Evolutionary conservation across 2,329 filamentous ascomycete genomes (phyloP).

Genomic region (Colletotrichum higginsianum): DNA sequence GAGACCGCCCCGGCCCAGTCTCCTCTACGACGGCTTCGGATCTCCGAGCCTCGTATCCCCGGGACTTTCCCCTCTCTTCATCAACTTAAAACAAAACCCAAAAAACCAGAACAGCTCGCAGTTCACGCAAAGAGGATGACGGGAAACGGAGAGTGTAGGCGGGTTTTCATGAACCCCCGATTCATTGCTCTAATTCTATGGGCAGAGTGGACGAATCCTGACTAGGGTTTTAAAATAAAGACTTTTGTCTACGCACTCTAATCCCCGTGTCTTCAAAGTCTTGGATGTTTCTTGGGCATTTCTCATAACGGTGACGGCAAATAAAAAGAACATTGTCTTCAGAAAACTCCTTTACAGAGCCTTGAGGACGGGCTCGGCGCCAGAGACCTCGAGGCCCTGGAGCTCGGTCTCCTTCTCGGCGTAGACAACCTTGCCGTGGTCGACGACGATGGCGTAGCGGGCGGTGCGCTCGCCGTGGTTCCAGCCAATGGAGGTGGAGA

Average conservation of each 20-base stretch:
- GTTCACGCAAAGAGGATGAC: no score
- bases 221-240: background rate
- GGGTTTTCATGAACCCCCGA: background rate
- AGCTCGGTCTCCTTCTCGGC: conserved; percentile 78
- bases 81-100: background rate
- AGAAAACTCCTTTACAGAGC: conserved; percentile 55
- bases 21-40: background rate
- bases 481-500: conserved; percentile 87
- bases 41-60: background rate
- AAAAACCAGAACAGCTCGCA: background rate
- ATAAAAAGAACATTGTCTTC: background rate
- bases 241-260: conserved; percentile 31
- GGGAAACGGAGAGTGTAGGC: background rate
- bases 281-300: background rate
- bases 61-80: no score
- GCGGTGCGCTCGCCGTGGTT: conserved; percentile 80
- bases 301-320: conserved; percentile 10
- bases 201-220: background rate
- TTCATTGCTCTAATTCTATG: conserved; percentile 33
- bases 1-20: no score
- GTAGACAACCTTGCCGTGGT: conserved; percentile 87
- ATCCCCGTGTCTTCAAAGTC: background rate
- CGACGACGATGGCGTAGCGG: conserved; percentile 85
- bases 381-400: conserved; percentile 63
- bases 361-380: conserved; percentile 70